Evolutionary conservation across 2,329 filamentous ascomycete species (phyloP), one percentile per base, ranked within the genome.

Genomic region (Ophiocordyceps camponoti-leonardi): DNA sequence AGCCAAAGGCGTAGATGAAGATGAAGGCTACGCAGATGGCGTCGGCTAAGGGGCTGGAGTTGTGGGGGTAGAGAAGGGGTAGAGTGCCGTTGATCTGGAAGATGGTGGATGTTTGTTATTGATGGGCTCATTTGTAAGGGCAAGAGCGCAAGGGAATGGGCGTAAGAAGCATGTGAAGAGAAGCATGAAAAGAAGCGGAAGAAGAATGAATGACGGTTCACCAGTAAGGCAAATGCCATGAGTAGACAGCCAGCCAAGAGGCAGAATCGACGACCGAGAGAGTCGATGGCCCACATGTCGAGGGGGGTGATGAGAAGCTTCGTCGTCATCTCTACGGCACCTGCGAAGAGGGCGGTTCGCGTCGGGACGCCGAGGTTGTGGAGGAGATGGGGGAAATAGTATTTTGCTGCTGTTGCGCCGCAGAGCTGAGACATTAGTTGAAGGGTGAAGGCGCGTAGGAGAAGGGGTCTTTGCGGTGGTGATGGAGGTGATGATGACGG

Each of bases 391-490:
- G 73, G 73, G 0, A 77, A 63, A 50, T 77, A 77, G 51, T 77
- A 77, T 51, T 77, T 77, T 63, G 77, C 76, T 3, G 72, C 72
- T 0, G 72, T 72, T 14, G 72, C 72, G 19, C 74, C 73, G 50
- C 71, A 75, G 69, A 77, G 72, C 51, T 75, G 72, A 0, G 71
- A 69, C 69, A 77, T 72, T 56, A 77, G 77, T 54, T 77, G 73
- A 6, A 77, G 61, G 1, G 76, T 58, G 0, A 71, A 65, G 1
- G 72, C 72, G 18, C 73, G 66, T 3, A 37, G 3, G 35, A 37
- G 35, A 2, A 18, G n/a, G 6, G 16, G 35, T 4, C 6, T 5
- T 31, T 13, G 5, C 12, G 30, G 30, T 6, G 30, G 30, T 31
- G 30, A 14, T 6, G 30, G 30, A 14, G 12, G 13, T 13, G n/a